These are phyloP conservation scores for Protomyces inundatus DNA, from an alignment of 1,139 yeast genomes.

Conservation along the genomic window DNA sequence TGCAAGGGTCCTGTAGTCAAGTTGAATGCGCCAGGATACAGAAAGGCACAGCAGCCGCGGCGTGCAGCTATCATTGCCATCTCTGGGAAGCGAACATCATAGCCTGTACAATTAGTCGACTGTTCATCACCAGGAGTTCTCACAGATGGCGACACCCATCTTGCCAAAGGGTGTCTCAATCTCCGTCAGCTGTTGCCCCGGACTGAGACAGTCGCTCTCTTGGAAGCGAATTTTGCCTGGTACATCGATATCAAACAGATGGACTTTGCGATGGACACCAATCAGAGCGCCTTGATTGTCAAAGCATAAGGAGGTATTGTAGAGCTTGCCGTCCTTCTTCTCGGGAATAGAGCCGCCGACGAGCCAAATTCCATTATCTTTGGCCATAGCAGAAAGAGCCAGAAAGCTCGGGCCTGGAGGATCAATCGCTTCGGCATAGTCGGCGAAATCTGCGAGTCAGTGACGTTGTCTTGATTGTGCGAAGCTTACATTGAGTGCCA, in stretches of 20 bases:
- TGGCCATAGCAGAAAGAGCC: conserved; percentile 60
- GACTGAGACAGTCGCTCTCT: conserved; percentile 68
- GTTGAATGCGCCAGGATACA: conserved; percentile 93
- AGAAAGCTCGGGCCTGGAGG: conserved; percentile 66
- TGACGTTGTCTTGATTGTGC: too few species aligned
- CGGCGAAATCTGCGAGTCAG: conserved; percentile 47
- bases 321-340: conserved; percentile 53
- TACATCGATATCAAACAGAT: conserved; percentile 83
- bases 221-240: conserved; percentile 83
- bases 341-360: conserved; percentile 95
- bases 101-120: conserved; percentile 34
- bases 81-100: conserved; percentile 89
- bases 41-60: conserved; percentile 73
- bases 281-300: conserved; percentile 64
- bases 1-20: conserved; percentile 93
- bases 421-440: conserved; percentile 64
- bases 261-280: conserved; percentile 84
- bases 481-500: conserved; percentile 51
- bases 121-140: neutral
- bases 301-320: conserved; percentile 79
- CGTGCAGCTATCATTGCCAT: conserved; percentile 77
- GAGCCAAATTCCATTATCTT: conserved; percentile 50
- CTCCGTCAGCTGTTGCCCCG: conserved; percentile 77
- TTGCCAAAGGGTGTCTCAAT: conserved; percentile 66
- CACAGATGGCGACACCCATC: conserved; percentile 84